phyloP scores from a whole-genome alignment of 495 filamentous ascomycete genomes.

The Xylaria scruposa region DNA sequence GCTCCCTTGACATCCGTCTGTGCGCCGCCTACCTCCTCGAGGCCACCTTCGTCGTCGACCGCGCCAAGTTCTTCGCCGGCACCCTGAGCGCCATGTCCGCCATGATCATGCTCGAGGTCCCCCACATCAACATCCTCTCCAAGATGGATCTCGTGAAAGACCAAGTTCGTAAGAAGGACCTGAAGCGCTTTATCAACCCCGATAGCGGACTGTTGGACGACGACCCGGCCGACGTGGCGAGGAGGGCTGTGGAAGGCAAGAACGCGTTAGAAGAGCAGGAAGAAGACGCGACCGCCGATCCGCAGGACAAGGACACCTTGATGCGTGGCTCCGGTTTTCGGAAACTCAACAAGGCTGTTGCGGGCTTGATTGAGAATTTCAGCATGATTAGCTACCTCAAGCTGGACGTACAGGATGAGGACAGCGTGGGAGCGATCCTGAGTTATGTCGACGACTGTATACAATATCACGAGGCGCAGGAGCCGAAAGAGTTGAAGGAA shows the following conservation, averaged over 20 bases:
- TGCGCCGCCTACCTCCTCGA: slow-evolving; percentile 97
- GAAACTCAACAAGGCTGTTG: slow-evolving; percentile 82
- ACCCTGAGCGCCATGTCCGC: slow-evolving; percentile 96
- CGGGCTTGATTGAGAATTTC: slow-evolving; percentile 90
- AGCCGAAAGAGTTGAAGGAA: slow-evolving; percentile 85
- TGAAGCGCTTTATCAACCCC: slow-evolving; percentile 86
- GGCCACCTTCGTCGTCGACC: slow-evolving; percentile 91
- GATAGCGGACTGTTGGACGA: slow-evolving; percentile 80
- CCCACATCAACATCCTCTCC: slow-evolving; percentile 90
- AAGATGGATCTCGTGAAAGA: slow-evolving; percentile 97
- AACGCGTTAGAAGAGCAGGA: slow-evolving; percentile 32
- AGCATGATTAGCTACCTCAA: slow-evolving; percentile 96
- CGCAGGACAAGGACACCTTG: slow-evolving; percentile 65
- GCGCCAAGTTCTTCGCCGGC: slow-evolving; percentile 95
- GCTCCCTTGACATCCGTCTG: slow-evolving; percentile 84
- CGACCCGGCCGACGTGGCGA: slow-evolving; percentile 60
- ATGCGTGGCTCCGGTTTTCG: slow-evolving; percentile 82
- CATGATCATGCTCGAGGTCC: slow-evolving; percentile 97
- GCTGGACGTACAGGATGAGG: slow-evolving; percentile 89
- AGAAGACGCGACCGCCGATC: slow-evolving; percentile 57
- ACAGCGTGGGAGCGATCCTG: slow-evolving; percentile 87
- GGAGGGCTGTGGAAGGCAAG: slow-evolving; percentile 47
- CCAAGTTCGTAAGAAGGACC: slow-evolving; percentile 77
- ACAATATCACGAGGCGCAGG: slow-evolving; percentile 95
- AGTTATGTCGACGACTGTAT: slow-evolving; percentile 98